Evolutionary conservation across 2,329 filamentous ascomycete genomes (phyloP), one percentile per base, ranked within the genome.

Genomic region (Nectriaceae sp.): DNA sequence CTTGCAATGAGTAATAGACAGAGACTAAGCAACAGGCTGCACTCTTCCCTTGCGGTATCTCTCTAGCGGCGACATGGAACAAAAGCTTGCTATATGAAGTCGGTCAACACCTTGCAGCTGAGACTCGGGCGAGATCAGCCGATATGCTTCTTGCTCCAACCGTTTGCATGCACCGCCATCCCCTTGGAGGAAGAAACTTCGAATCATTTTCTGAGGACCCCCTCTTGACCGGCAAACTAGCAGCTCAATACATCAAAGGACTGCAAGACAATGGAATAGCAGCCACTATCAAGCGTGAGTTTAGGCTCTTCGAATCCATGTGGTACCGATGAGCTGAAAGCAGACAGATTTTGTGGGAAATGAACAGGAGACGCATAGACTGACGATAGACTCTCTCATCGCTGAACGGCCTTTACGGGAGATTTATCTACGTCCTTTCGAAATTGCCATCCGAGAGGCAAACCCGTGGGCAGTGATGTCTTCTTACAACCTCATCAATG

Each of bases 151-250:
- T 93, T 8, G 89, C 85, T 0, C 89, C 88, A 2, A 92, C 89
- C 1, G 84, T 91, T 26, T 91, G 89, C 71, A 86, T 90, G 75
- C 89, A 94, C 61, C 82, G 90, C 15, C 88, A 88, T 42, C 90
- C 90, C 1, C 76, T 94, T 0, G 89, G 89, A n/a, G 90, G 90
- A 16, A 80, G 90, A 50, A 91, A 91, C 55, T 95, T 94, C 57
- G 90, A 95, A 69, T 91, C 89, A 0, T 94, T 91, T 66, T 90
- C 88, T 0, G 90, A 94, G 66, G 90, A 94, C 57, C 89, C 89
- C 0, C 79, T 86, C 10, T 76, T 95, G 4, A 89, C 88, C 0
- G 88, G 88, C 24, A 87, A 85, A 53, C 72, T 91, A 51, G 86
- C 87, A 11, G 82, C 86, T 1, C 79, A 87, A 50, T 89, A 89